Evolutionary conservation across 768 basidiomycete genomes (phyloP).

Genomic region (Roridomyces roridus): DNA sequence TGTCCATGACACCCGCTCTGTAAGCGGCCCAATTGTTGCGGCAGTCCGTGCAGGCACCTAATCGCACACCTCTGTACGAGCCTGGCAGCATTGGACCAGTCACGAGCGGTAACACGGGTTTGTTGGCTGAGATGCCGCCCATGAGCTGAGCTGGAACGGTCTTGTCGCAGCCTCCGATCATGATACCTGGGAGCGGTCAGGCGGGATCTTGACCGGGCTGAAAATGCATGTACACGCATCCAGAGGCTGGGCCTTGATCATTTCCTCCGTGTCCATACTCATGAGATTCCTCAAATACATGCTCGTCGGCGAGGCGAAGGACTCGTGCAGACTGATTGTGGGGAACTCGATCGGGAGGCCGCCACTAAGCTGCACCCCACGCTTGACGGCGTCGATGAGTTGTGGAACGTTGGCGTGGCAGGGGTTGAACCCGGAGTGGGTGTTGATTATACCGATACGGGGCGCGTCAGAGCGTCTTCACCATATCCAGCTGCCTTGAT

Average conservation of each 20-base stretch:
- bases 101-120: constrained; percentile 20
- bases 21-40: constrained; percentile 25
- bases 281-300: constrained; percentile 25
- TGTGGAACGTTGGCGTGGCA: constrained; percentile 25
- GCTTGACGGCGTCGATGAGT: constrained; percentile 26
- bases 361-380: constrained; percentile 22
- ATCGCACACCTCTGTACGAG: constrained; percentile 16
- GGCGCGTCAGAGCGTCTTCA: constrained; percentile 23
- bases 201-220: neutral
- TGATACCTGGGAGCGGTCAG: constrained; percentile 12
- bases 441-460: constrained; percentile 26
- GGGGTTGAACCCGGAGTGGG: constrained; percentile 22
- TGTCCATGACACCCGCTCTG: constrained; percentile 24
- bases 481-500: constrained; percentile 26
- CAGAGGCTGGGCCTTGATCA: constrained; percentile 27
- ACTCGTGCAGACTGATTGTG: constrained; percentile 25
- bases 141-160: constrained; percentile 25
- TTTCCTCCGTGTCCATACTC: constrained; percentile 27
- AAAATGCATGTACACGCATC: constrained; percentile 20
- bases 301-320: constrained; percentile 22
- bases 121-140: constrained; percentile 26
- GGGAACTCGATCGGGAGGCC: constrained; percentile 26
- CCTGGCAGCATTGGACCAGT: constrained; percentile 28
- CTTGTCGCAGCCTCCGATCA: constrained; percentile 27
- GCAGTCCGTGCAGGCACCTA: constrained; percentile 26